These are phyloP conservation scores for Axilococcus clingmanii DNA, from an alignment of 139 green algal species.

Conservation along the genomic window DNA sequence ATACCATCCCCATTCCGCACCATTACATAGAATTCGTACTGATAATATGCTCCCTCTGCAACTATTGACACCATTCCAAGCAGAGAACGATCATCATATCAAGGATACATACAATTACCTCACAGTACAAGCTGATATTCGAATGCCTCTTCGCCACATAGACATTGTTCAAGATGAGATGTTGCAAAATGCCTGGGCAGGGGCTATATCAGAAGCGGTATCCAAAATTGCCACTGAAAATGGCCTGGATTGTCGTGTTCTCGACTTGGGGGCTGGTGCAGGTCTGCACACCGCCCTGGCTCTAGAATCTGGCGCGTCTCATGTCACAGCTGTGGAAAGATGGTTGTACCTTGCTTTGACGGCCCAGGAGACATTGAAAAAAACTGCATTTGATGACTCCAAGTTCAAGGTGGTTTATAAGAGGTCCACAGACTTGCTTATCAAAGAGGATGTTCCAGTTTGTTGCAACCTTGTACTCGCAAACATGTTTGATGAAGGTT, in stretches of 20 bases:
- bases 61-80: constrained; percentile 61
- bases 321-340: constrained; percentile 64
- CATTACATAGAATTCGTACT: constrained; percentile 43
- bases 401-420: constrained; percentile 51
- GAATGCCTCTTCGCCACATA: constrained; percentile 42
- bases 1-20: constrained; percentile 36
- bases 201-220: constrained; percentile 27
- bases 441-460: constrained; percentile 49
- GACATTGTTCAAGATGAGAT: constrained; percentile 33
- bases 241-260: constrained; percentile 50
- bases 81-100: constrained; percentile 70
- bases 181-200: constrained; percentile 17
- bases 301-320: constrained; percentile 52
- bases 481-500: constrained; percentile 61
- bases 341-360: constrained; percentile 69
- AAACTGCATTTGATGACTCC: constrained; percentile 30
- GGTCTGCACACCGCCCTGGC: constrained; percentile 51
- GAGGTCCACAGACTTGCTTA: constrained; percentile 52
- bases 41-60: constrained; percentile 53
- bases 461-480: constrained; percentile 56
- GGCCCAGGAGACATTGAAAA: constrained; percentile 46
- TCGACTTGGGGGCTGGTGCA: constrained; percentile 48
- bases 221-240: constrained; percentile 20
- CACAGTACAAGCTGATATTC: constrained; percentile 58
- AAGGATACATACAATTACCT: constrained; percentile 84